phyloP scores from a whole-genome alignment of 2,329 filamentous ascomycete genomes.

The Nemania sp. region DNA sequence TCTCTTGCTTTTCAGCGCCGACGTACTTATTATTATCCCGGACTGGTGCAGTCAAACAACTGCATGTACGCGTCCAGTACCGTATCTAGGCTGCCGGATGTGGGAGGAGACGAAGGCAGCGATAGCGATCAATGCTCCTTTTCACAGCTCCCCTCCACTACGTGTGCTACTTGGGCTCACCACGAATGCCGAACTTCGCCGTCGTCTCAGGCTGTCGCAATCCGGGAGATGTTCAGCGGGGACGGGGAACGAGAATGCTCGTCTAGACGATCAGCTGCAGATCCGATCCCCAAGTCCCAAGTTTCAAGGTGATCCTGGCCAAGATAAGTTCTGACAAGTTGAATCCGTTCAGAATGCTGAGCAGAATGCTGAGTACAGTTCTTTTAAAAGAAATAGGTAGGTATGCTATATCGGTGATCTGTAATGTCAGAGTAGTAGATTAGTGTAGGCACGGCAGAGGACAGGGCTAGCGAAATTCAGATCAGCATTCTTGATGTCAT shows the following conservation, averaged over 20 bases:
- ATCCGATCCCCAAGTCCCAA: constrained; percentile 33
- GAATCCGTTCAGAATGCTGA: constrained; percentile 2
- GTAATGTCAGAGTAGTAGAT: constrained; percentile 32
- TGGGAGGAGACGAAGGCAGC: constrained; percentile 8
- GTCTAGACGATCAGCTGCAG: constrained; percentile 32
- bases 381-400: constrained; percentile 20
- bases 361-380: constrained; percentile 5
- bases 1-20: constrained; percentile 33
- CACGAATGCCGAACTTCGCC: constrained; percentile 28
- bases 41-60: constrained; percentile 32
- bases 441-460: constrained; percentile 27
- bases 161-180: constrained; percentile 10
- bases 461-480: constrained; percentile 43
- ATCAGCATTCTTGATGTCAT: constrained; percentile 45
- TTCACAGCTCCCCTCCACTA: constrained; percentile 8
- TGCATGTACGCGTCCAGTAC: constrained; percentile 27
- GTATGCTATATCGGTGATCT: not conserved
- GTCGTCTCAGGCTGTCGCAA: constrained; percentile 29
- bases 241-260: constrained; percentile 6
- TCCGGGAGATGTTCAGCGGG: constrained; percentile 33
- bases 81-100: constrained; percentile 9
- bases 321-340: constrained; percentile 19
- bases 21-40: constrained; percentile 33
- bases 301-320: constrained; percentile 5
- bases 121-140: constrained; percentile 5